Conservation (phyloP, 352 stramenopile genomes). For the Globisporangium abappressorium region DNA sequence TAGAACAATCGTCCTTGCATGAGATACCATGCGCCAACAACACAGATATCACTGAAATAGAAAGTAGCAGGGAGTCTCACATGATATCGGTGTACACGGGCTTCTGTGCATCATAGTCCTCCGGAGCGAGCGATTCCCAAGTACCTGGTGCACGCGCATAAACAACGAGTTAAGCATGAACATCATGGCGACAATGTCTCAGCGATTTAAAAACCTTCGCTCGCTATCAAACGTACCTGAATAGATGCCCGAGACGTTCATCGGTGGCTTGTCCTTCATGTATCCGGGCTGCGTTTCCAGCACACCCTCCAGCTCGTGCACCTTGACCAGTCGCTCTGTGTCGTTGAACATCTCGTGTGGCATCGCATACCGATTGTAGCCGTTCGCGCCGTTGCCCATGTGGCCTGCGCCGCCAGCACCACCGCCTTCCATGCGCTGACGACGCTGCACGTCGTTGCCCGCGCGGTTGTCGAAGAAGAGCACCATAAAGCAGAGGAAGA, state of each 20-base stretch:
- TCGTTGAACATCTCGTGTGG: conserved; percentile 58
- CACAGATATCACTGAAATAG: neutral
- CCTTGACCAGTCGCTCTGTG: conserved; percentile 46
- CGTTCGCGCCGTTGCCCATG: conserved; percentile 18
- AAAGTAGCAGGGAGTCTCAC: conserved; percentile 21
- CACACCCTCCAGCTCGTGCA: conserved; percentile 48
- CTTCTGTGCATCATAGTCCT: conserved; percentile 61
- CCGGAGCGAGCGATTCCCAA: conserved; percentile 53
- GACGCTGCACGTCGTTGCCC: conserved; percentile 29
- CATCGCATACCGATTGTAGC: conserved; percentile 37
- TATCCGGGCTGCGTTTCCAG: conserved; percentile 53
- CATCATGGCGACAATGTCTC: neutral
- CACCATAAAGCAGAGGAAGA: conserved; percentile 87
- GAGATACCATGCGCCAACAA: neutral
- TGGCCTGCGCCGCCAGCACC: neutral
- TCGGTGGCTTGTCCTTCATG: conserved; percentile 27
- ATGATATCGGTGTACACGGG: conserved; percentile 66
- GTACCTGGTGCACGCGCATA: conserved; percentile 24
- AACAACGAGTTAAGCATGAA: conserved; percentile 2
- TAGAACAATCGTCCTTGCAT: neutral
- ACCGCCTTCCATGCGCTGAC: conserved; percentile 15
- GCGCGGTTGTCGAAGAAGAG: conserved; percentile 83
- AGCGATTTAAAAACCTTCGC: neutral
- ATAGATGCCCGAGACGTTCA: conserved; percentile 82
- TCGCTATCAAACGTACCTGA: conserved; percentile 34